Evolutionary conservation across 306 rosid genomes (phyloP).

Genomic region (Rosa multiflora): DNA sequence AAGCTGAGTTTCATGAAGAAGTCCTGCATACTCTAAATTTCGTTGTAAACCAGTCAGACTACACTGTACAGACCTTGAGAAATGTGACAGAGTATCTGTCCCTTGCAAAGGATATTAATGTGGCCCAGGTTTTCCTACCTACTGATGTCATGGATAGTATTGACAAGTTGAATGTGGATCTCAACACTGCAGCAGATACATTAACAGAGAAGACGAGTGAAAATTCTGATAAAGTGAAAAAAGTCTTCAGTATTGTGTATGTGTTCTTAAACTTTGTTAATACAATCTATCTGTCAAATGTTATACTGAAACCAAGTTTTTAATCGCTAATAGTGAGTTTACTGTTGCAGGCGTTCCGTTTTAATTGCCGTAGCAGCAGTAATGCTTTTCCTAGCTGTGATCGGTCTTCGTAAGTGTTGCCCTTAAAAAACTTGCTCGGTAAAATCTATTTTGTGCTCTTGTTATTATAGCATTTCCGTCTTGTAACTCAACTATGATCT

Average conservation of each 20-base stretch:
- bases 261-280: slow-evolving; percentile 32
- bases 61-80: slow-evolving; percentile 71
- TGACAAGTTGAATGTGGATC: slow-evolving; percentile 68
- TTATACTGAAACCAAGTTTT: not conserved
- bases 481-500: slow-evolving; percentile 31
- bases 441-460: slow-evolving; percentile 5
- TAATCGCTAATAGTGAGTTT: slow-evolving; percentile 32
- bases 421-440: slow-evolving; percentile 6
- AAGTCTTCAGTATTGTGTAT: slow-evolving; percentile 74
- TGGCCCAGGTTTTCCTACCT: slow-evolving; percentile 78
- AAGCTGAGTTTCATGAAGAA: slow-evolving; percentile 71
- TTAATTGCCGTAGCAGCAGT: slow-evolving; percentile 75
- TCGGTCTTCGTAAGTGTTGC: slow-evolving; percentile 66
- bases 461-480: slow-evolving; percentile 9
- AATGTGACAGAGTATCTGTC: slow-evolving; percentile 88
- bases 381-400: slow-evolving; percentile 78
- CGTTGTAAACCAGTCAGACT: slow-evolving; percentile 94
- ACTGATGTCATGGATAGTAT: slow-evolving; percentile 72
- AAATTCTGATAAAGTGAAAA: slow-evolving; percentile 62
- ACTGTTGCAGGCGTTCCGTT: slow-evolving; percentile 57
- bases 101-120: slow-evolving; percentile 85
- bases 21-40: slow-evolving; percentile 71
- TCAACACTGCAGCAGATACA: slow-evolving; percentile 76
- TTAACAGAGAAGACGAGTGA: slow-evolving; percentile 59
- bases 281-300: slow-evolving; percentile 18